A percentile compares a stretch with the other conserved stretches of the same genome.
phyloP scores from a whole-genome alignment of 2,329 filamentous ascomycete species.

The Aspergillus persii region DNA sequence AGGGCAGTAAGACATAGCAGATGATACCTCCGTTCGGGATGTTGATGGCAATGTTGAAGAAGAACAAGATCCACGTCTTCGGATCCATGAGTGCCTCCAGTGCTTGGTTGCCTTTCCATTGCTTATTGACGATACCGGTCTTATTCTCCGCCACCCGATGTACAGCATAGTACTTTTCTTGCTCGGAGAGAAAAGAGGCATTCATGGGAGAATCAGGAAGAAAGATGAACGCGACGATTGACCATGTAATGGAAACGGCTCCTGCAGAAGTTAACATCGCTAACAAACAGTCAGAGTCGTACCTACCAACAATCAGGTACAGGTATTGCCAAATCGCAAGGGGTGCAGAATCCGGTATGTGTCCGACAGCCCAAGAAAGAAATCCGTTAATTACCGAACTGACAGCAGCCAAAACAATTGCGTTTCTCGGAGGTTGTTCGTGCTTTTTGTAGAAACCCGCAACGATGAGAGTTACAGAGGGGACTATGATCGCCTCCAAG shows the following conservation, averaged over 20 bases:
- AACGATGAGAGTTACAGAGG: conserved; percentile 36
- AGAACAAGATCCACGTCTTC: conserved; percentile 37
- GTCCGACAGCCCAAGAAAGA: conserved; percentile 53
- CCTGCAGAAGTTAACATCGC: conserved; percentile 6
- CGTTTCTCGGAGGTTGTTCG: conserved; percentile 37
- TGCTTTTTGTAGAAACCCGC: conserved; percentile 40
- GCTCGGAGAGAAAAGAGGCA: conserved; percentile 56
- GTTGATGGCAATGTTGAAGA: conserved; percentile 34
- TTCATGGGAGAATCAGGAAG: conserved; percentile 42
- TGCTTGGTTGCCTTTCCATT: conserved; percentile 31
- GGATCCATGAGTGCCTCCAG: conserved; percentile 34
- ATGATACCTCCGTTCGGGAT: conserved; percentile 37
- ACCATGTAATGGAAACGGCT: conserved; percentile 50
- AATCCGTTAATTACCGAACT: conserved; percentile 32
- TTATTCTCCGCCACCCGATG: conserved; percentile 37
- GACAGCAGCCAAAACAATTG: conserved; percentile 38
- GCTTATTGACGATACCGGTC: conserved; percentile 36
- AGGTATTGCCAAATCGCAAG: conserved; percentile 58
- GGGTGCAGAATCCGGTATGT: conserved; percentile 42
- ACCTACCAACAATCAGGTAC: conserved; percentile 52
- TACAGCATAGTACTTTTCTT: conserved; percentile 52
- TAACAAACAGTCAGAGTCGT: neutral
- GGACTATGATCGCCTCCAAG: conserved; percentile 36
- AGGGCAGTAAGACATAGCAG: too few relatives aligned
- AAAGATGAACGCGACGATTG: conserved; percentile 47